Conservation (phyloP, 1,139 yeast species). For the Kurtzmaniella quercitrusa region DNA sequence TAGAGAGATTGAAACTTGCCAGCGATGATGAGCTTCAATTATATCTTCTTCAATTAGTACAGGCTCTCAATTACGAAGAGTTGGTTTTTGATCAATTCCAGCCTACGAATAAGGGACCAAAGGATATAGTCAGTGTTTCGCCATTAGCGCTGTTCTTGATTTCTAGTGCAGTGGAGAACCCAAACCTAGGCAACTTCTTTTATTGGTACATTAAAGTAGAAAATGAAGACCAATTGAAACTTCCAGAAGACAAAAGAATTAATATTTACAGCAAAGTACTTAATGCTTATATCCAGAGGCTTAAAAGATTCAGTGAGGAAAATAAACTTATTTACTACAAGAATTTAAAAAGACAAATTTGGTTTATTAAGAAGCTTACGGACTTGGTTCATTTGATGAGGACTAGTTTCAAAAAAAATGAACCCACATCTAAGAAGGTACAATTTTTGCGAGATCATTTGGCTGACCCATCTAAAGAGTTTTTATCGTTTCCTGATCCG, state of each 20-base stretch:
- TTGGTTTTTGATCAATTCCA: constrained; percentile 16
- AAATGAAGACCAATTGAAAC: constrained; percentile 59
- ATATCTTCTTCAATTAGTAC: constrained; percentile 85
- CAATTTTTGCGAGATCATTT: constrained; percentile 41
- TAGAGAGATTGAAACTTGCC: constrained; percentile 74
- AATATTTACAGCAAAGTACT: constrained; percentile 33
- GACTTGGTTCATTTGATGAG: constrained; percentile 38
- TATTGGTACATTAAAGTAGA: constrained; percentile 94
- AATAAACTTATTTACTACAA: constrained; percentile 34
- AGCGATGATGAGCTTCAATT: constrained; percentile 75
- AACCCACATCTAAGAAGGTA: constrained; percentile 40
- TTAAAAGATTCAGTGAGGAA: constrained; percentile 28
- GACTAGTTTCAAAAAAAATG: constrained; percentile 39
- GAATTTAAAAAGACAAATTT: constrained; percentile 40
- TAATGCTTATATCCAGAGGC: constrained; percentile 36
- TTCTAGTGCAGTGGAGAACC: constrained; percentile 63
- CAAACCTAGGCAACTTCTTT: constrained; percentile 71
- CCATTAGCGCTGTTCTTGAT: constrained; percentile 80
- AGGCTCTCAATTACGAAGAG: constrained; percentile 77
- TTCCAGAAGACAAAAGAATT: constrained; percentile 8
- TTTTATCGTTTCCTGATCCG: constrained; percentile 44
- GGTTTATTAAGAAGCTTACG: constrained; percentile 44
- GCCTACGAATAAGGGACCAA: constrained; percentile 14
- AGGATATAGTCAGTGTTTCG: constrained; percentile 29
- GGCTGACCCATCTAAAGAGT: constrained; percentile 37